phyloP scores from a whole-genome alignment of 108 stramenopile species.

The Poteriospumella lacustris region DNA sequence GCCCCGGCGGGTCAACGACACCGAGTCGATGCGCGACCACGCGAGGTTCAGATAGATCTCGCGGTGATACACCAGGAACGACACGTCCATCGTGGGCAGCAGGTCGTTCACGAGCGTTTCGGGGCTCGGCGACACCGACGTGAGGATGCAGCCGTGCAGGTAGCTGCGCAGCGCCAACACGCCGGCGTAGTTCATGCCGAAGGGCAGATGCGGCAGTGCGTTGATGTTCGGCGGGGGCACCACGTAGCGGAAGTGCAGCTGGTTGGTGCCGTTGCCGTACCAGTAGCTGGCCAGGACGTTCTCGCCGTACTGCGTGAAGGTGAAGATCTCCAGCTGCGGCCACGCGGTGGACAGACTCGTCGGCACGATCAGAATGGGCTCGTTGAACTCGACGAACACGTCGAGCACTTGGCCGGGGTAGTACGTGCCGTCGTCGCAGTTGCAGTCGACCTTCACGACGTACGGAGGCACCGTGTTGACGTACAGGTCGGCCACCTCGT shows the following conservation, averaged over 20 bases:
- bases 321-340: background rate
- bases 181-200: background rate
- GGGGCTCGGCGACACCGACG: background rate
- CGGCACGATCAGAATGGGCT: background rate
- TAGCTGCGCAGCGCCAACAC: background rate
- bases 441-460: background rate
- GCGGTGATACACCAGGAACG: background rate
- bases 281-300: background rate
- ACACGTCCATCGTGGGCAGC: background rate
- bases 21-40: too few relatives aligned
- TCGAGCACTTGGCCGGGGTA: background rate
- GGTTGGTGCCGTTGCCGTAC: constrained; percentile 9
- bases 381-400: background rate
- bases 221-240: background rate
- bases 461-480: background rate
- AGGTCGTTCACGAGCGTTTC: background rate
- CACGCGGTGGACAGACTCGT: too few relatives aligned
- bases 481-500: background rate
- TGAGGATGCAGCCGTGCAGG: background rate
- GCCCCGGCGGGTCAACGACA: background rate
- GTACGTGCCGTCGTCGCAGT: background rate
- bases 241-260: constrained; percentile 16
- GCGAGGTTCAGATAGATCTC: background rate
- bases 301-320: too few relatives aligned
- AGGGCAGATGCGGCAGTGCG: background rate